Evolutionary conservation across 2,329 filamentous ascomycete species (phyloP).

Genomic region (Anthostomella pinea): DNA sequence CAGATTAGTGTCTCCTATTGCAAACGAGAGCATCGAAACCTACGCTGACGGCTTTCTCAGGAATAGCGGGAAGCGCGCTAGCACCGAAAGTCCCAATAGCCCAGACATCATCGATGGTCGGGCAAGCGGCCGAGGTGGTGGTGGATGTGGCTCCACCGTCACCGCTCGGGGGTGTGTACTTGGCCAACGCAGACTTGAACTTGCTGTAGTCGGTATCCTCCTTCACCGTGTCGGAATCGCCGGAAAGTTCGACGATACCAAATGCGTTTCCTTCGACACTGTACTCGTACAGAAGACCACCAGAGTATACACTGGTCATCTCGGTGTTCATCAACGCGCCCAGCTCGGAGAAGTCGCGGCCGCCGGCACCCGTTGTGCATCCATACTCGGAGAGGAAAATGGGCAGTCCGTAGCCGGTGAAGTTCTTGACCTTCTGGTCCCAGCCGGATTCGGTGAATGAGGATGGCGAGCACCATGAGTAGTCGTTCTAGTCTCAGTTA

Average conservation of each 20-base stretch:
- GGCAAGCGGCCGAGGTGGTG: conserved; percentile 47
- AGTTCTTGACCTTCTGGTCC: conserved; percentile 85
- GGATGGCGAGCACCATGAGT: conserved; percentile 76
- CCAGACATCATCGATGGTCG: conserved; percentile 48
- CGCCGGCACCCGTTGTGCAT: conserved; percentile 79
- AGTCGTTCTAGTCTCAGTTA: conserved; percentile 61
- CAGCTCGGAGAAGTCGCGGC: conserved; percentile 78
- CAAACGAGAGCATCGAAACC: too few species aligned
- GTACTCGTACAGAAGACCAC: conserved; percentile 96
- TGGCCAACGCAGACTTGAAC: conserved; percentile 46
- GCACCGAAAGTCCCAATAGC: conserved; percentile 43
- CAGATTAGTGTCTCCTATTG: too few species aligned
- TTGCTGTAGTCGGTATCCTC: conserved; percentile 61
- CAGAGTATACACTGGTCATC: conserved; percentile 91
- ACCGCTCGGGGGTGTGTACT: conserved; percentile 50
- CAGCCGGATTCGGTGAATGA: conserved; percentile 71
- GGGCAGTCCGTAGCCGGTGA: conserved; percentile 80
- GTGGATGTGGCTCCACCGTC: conserved; percentile 48
- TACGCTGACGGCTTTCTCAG: conserved; percentile 42
- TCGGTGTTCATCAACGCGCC: conserved; percentile 72
- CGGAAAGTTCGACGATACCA: conserved; percentile 70
- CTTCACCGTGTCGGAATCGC: conserved; percentile 48
- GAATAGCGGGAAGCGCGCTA: conserved; percentile 50
- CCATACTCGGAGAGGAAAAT: conserved; percentile 96
- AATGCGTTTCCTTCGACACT: conserved; percentile 74